Conservation (phyloP, 2,329 filamentous ascomycete genomes). For the Ophiocordyceps robertsii region DNA sequence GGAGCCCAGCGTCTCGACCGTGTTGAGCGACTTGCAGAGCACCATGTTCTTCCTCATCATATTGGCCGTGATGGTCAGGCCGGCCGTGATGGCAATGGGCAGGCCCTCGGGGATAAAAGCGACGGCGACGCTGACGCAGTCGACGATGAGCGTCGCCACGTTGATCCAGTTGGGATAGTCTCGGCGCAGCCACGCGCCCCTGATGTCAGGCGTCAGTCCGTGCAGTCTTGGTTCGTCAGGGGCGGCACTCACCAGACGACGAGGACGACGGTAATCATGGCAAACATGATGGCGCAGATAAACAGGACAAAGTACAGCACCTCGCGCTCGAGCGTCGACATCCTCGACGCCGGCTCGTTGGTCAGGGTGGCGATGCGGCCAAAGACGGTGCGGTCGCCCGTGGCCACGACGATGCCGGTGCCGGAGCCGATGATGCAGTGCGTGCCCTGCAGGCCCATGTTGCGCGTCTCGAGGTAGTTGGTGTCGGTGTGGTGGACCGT, state of each 20-base stretch:
- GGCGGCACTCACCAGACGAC: constrained; percentile 50
- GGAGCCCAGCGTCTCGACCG: constrained; percentile 60
- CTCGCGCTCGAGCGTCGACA: constrained; percentile 60
- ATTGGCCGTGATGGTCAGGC: constrained; percentile 62
- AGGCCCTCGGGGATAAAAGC: constrained; percentile 67
- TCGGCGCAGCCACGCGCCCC: constrained; percentile 56
- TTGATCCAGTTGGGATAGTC: constrained; percentile 58
- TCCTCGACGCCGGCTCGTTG: constrained; percentile 50
- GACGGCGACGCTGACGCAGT: constrained; percentile 58
- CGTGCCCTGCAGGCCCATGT: constrained; percentile 67
- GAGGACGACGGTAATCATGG: constrained; percentile 51
- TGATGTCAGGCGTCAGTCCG: too few species aligned
- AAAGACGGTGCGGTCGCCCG: constrained; percentile 61
- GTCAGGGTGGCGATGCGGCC: constrained; percentile 63
- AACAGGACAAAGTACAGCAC: constrained; percentile 59
- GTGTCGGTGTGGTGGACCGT: constrained; percentile 53
- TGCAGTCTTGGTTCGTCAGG: too few species aligned
- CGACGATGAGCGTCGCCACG: constrained; percentile 58
- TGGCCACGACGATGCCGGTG: constrained; percentile 55
- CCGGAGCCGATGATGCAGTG: constrained; percentile 60
- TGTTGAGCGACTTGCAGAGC: constrained; percentile 68
- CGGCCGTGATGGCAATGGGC: constrained; percentile 55
- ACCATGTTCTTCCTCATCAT: constrained; percentile 67
- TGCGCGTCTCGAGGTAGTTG: constrained; percentile 66
- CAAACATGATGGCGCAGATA: constrained; percentile 53